Conservation (phyloP, 805 yeast species). For the Metschnikowia orientalis region DNA sequence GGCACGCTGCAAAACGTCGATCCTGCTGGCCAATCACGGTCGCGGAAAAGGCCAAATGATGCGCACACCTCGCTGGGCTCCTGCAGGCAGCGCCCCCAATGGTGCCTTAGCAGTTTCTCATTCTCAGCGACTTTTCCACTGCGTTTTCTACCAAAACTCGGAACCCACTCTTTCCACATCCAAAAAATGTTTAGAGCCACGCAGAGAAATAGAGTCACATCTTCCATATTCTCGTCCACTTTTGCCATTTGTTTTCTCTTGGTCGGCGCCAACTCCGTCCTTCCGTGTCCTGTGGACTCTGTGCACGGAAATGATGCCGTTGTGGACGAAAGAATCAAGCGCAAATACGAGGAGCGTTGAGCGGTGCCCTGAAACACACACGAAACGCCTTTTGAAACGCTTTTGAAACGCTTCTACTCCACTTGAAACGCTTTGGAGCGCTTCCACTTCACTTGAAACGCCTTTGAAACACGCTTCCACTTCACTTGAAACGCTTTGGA, state of each 20-base stretch:
- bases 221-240: conserved; percentile 67
- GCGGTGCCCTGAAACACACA: no score
- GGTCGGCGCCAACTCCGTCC: conserved; percentile 51
- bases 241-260: conserved; percentile 61
- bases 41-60: neutral
- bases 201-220: conserved; percentile 52
- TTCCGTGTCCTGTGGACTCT: conserved; percentile 43
- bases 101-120: conserved; percentile 1
- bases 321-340: conserved; percentile 28
- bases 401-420: no score
- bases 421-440: no score
- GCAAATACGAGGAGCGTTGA: conserved; percentile 2
- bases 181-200: conserved; percentile 56
- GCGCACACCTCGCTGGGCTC: conserved; percentile 1
- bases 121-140: neutral
- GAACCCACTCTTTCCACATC: neutral
- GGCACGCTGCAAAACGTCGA: no score
- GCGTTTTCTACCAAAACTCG: neutral
- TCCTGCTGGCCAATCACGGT: neutral
- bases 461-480: no score
- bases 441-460: no score
- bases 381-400: no score
- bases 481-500: no score
- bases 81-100: conserved; percentile 2
- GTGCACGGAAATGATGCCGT: conserved; percentile 40